Percentiles rank a stretch among this genome's conserved stretches.
Conservation (phyloP, 257 asterid species). For the Jasminum sambac region DNA sequence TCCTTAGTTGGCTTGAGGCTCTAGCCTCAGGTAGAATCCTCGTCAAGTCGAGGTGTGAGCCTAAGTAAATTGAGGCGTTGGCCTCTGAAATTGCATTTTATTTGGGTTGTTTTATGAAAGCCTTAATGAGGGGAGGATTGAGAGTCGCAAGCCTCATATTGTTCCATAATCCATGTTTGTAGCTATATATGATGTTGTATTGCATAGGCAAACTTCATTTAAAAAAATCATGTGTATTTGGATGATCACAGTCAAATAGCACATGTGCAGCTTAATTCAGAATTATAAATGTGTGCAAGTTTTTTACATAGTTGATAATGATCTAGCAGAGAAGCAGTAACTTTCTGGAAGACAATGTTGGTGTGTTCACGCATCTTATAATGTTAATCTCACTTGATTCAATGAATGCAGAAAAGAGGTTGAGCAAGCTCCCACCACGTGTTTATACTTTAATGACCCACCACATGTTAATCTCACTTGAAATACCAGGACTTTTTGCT, state of each 20-base stretch:
- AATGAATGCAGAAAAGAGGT: not conserved
- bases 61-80: too few relatives aligned
- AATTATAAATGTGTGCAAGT: not conserved
- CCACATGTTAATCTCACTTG: too few relatives aligned
- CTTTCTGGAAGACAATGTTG: not conserved
- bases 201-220: not conserved
- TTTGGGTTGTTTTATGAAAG: too few relatives aligned
- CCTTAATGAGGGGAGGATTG: too few relatives aligned
- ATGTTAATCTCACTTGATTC: not conserved
- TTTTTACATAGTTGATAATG: not conserved
- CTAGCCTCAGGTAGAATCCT: too few relatives aligned
- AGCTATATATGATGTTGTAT: not conserved
- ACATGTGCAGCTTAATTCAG: not conserved
- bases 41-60: too few relatives aligned
- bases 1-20: too few relatives aligned
- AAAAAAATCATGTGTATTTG: slow-evolving; percentile 1
- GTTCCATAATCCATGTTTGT: too few relatives aligned
- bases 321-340: not conserved
- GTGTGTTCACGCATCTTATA: not conserved
- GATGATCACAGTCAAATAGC: not conserved
- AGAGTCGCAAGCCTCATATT: too few relatives aligned
- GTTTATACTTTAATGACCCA: not conserved
- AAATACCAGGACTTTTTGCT: not conserved
- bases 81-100: too few relatives aligned
- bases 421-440: not conserved